Evolutionary conservation across 805 yeast species (phyloP), one percentile per base, ranked within the genome.

Genomic region (Pachysolen tannophilus): DNA sequence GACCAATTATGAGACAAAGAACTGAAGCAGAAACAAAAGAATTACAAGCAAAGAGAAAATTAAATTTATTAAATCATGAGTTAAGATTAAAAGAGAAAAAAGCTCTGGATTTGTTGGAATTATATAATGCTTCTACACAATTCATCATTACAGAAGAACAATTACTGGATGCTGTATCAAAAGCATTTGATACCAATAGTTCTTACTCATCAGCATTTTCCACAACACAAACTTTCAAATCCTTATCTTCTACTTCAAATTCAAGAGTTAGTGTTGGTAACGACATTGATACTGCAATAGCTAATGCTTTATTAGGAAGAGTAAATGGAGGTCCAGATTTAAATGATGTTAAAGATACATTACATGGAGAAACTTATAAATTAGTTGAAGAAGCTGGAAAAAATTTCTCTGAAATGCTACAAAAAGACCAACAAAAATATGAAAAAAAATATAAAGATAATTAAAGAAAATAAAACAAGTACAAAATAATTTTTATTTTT

Each of bases 81-180:
- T 65, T 80, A 39, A 61, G 59, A 33, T 66, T 65, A 5, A 67
- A 73, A 44, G 75, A 72, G 42, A 56, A 60, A 29, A 70, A 70
- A 46, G 75, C 87, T 11, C 61, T 61, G 26, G 63, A 70, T 32
- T 58, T 87, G 32, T 60, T 88, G 40, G 80, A 73, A 44, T 66
- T 88, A 35, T 86, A 83, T 56, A 85, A 85, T 49, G 71, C 78
- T 3, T 63, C 90, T 1, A 67, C 71, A 19, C 64, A 69, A 29
- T 87, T 75, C 58, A 82, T 86, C 46, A 74, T 84, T 26, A 79
- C 79, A 20, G 94, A 82, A 55, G 72, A 66, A 33, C 76, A 75
- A 53, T 65, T 82, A 41, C 72, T 69, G 28, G 60, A 56, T 15
- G 74, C 78, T 34, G 72, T 82, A 28, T 72, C 68, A 32, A 64